These are phyloP conservation scores for Plectosphaerella cucumerina DNA, from an alignment of 2,329 filamentous ascomycete genomes.

Conservation along the genomic window DNA sequence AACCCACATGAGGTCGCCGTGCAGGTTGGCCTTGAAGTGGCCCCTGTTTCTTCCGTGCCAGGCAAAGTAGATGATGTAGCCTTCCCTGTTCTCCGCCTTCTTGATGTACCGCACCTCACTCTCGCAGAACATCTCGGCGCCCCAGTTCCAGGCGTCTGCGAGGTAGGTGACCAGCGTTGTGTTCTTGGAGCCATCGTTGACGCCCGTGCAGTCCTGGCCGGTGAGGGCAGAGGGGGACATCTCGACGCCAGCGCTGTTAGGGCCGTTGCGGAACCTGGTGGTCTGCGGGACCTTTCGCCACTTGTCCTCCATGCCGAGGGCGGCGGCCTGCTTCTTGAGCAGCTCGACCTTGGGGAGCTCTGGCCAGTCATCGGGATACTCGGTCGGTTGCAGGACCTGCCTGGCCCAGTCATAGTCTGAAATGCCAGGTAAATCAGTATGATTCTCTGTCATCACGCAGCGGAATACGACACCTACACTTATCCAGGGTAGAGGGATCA, in stretches of 20 bases:
- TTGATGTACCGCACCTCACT: slow-evolving; percentile 62
- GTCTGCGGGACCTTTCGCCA: slow-evolving; percentile 57
- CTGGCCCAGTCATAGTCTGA: slow-evolving; percentile 54
- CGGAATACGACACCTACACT: slow-evolving; percentile 37
- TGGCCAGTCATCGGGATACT: slow-evolving; percentile 56
- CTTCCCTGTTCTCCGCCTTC: slow-evolving; percentile 41
- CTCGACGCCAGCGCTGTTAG: slow-evolving; percentile 60
- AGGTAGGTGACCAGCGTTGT: slow-evolving; percentile 64
- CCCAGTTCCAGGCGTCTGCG: slow-evolving; percentile 68
- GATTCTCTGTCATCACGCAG: too few species aligned
- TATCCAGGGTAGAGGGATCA: slow-evolving; percentile 33
- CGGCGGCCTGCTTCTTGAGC: slow-evolving; percentile 51
- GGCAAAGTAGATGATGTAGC: slow-evolving; percentile 61
- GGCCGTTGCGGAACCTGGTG: slow-evolving; percentile 56
- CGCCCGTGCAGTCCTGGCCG: slow-evolving; percentile 59
- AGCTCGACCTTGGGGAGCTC: slow-evolving; percentile 53
- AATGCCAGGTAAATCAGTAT: neutral
- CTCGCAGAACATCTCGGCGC: slow-evolving; percentile 66
- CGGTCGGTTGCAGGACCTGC: slow-evolving; percentile 52
- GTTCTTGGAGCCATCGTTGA: slow-evolving; percentile 66
- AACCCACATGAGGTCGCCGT: slow-evolving; percentile 63
- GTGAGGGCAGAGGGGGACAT: slow-evolving; percentile 57
- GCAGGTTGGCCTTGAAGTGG: slow-evolving; percentile 48
- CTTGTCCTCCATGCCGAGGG: slow-evolving; percentile 44
- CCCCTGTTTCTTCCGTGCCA: slow-evolving; percentile 59